phyloP scores from a whole-genome alignment of 164 flowering plant species.

The Piper betle region DNA sequence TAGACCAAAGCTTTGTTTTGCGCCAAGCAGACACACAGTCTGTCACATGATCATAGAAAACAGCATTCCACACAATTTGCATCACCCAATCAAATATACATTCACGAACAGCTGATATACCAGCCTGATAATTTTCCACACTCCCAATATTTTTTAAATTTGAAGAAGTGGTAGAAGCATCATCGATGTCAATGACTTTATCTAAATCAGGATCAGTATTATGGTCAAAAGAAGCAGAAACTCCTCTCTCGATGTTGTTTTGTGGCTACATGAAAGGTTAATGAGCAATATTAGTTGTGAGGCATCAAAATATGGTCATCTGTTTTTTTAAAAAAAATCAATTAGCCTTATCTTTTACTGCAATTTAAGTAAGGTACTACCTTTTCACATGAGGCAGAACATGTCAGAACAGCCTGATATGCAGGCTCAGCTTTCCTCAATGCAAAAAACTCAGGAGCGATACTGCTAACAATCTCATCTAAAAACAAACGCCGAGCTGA shows the following conservation, averaged over 20 bases:
- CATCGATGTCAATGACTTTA: conserved; percentile 2
- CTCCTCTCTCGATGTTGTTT: conserved; percentile 5
- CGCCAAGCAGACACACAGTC: conserved; percentile 56
- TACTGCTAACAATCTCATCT: conserved; percentile 65
- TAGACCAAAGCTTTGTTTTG: conserved; percentile 48
- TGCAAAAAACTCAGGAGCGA: conserved; percentile 44
- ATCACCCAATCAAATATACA: conserved; percentile 46
- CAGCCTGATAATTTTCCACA: conserved; percentile 31
- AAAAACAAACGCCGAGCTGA: conserved; percentile 63
- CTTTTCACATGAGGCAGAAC: conserved; percentile 15
- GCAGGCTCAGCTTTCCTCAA: conserved; percentile 36
- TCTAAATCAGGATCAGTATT: conserved; percentile 11
- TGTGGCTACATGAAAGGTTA: conserved; percentile 12
- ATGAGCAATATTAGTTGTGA: not conserved
- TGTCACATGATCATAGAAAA: conserved; percentile 56
- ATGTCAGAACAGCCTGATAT: conserved; percentile 15
- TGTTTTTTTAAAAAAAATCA: not conserved
- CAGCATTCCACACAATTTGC: conserved; percentile 82
- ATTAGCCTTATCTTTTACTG: too few species aligned
- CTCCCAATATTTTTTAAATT: conserved; percentile 43
- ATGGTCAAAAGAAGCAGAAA: conserved; percentile 6
- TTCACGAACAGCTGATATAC: conserved; percentile 23
- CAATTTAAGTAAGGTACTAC: conserved; percentile 4
- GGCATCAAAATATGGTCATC: not conserved
- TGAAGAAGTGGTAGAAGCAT: conserved; percentile 6